Evolutionary conservation across 805 yeast genomes (phyloP).

Genomic region (Scheffersomyces stipitis): DNA sequence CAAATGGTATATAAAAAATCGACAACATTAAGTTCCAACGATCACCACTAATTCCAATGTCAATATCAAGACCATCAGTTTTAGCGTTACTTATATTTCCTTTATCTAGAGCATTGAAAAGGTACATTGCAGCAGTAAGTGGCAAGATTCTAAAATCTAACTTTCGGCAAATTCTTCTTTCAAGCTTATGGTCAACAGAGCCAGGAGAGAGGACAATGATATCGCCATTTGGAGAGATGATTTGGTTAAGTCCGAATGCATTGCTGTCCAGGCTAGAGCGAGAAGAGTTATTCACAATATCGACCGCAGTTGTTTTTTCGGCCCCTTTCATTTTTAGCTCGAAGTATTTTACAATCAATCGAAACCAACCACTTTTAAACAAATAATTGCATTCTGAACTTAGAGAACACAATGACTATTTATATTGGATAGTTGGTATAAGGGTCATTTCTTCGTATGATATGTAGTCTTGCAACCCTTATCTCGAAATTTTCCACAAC

Average conservation of each 20-base stretch:
- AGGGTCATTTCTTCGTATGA: no score
- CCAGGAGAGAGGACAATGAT: slow-evolving; percentile 12
- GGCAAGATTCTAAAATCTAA: slow-evolving; percentile 47
- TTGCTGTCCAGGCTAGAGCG: slow-evolving; percentile 2
- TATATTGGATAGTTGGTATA: no score
- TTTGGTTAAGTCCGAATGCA: background rate
- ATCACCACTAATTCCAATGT: slow-evolving; percentile 39
- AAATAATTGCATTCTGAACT: no score
- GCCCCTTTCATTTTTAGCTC: no score
- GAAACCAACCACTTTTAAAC: no score
- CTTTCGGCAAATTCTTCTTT: slow-evolving; percentile 36
- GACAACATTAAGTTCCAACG: slow-evolving; percentile 48
- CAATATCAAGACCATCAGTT: slow-evolving; percentile 44
- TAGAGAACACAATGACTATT: no score
- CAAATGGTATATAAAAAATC: slow-evolving; percentile 46
- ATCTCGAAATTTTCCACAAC: no score
- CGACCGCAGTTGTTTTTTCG: no score
- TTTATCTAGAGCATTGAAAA: slow-evolving; percentile 49
- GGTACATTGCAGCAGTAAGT: slow-evolving; percentile 44
- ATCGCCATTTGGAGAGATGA: no score
- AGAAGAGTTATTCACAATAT: background rate
- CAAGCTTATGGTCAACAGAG: slow-evolving; percentile 18
- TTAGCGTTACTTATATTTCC: slow-evolving; percentile 52
- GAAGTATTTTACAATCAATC: no score
- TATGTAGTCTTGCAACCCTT: no score